Percentiles rank a stretch among this genome's conserved stretches.
These are phyloP conservation scores for Aspergillus conjunctus DNA, from an alignment of 495 filamentous ascomycete species.

Conservation along the genomic window DNA sequence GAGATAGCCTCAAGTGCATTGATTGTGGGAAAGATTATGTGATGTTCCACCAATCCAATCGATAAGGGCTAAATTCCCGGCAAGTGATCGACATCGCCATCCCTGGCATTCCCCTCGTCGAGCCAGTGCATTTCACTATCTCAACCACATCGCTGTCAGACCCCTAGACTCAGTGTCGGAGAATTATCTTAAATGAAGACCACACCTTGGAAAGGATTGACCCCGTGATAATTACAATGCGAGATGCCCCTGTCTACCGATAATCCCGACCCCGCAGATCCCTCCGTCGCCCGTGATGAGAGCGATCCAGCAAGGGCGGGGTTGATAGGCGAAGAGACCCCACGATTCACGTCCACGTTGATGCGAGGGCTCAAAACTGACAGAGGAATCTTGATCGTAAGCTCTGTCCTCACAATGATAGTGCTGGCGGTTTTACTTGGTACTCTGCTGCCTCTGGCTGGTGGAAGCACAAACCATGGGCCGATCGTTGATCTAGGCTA, in stretches of 20 bases:
- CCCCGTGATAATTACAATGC: neutral
- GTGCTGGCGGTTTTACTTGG: neutral
- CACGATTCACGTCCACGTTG: neutral
- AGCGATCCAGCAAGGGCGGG: neutral
- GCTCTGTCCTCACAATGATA: neutral
- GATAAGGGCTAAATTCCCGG: neutral
- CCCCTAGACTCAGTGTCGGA: too few species aligned
- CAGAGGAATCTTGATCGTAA: neutral
- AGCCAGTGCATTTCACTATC: neutral
- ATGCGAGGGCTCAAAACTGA: neutral
- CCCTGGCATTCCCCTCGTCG: neutral
- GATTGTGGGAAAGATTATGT: neutral
- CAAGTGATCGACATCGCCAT: neutral
- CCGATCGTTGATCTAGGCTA: conserved; percentile 9
- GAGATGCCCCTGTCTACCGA: neutral
- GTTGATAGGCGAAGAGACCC: neutral
- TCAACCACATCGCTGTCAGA: neutral
- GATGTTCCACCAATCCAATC: neutral
- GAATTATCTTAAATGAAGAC: too few species aligned
- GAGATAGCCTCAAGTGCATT: neutral
- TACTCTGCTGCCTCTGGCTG: neutral
- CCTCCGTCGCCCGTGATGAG: neutral
- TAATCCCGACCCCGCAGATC: neutral
- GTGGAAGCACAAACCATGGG: neutral
- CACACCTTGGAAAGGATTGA: neutral